Conservation (phyloP, 2,329 filamentous ascomycete species). For the Ophiostoma australiae region DNA sequence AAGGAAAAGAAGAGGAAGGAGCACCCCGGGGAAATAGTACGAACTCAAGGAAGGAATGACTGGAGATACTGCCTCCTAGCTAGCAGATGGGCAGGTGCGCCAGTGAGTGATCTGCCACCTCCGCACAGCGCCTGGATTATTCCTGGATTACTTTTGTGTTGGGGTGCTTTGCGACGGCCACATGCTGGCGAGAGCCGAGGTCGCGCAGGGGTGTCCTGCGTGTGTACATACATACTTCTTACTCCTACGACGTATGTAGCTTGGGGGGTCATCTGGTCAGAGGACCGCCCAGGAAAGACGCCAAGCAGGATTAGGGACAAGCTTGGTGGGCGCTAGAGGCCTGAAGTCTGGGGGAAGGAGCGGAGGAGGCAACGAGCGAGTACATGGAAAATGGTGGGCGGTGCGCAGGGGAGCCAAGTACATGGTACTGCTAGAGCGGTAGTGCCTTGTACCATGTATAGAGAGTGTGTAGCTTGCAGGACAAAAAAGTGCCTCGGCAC, state of each 20-base stretch:
- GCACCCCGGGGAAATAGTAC: background rate
- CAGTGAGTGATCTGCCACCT: conserved; percentile 14
- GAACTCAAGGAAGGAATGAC: conserved; percentile 10
- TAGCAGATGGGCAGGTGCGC: background rate
- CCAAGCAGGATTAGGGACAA: conserved; percentile 12
- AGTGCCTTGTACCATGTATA: background rate
- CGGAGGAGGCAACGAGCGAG: background rate
- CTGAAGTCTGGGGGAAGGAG: conserved; percentile 7
- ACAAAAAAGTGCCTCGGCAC: conserved; percentile 1
- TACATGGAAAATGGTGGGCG: background rate
- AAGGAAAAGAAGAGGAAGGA: conserved; percentile 3
- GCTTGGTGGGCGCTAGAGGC: conserved; percentile 12
- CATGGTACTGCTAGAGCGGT: background rate
- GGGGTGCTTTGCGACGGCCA: conserved; percentile 21
- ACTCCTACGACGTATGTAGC: conserved; percentile 1
- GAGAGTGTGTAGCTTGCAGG: background rate
- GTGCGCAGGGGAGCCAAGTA: background rate
- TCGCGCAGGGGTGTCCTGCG: conserved; percentile 20
- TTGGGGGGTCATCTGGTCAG: background rate
- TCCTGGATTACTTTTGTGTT: background rate
- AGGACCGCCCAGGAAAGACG: background rate
- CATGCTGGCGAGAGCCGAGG: conserved; percentile 30
- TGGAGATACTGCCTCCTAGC: background rate
- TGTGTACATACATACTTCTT: too few species aligned
- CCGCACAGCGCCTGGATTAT: conserved; percentile 14